phyloP scores from a whole-genome alignment of 441 rosid species.

The Brassica balearica region DNA sequence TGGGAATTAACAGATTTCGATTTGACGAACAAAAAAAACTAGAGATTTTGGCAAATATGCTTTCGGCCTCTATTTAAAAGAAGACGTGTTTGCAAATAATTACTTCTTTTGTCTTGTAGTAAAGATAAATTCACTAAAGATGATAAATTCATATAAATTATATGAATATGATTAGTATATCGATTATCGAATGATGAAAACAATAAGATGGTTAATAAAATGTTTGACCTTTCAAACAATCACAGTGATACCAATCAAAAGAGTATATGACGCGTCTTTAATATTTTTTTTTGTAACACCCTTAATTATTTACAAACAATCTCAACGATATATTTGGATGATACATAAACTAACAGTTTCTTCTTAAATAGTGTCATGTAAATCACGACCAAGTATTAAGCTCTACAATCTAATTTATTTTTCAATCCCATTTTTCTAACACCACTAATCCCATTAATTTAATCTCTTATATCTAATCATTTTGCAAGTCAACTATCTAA shows the following conservation, averaged over 20 bases:
- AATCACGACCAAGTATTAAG: background rate
- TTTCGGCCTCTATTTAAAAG: constrained; percentile 5
- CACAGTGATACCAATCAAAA: too few relatives aligned
- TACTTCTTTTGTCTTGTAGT: background rate
- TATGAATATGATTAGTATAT: too few relatives aligned
- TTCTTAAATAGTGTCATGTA: background rate
- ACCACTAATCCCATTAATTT: background rate
- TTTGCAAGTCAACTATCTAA: constrained; percentile 24
- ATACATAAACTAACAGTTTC: background rate
- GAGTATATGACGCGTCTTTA: too few relatives aligned
- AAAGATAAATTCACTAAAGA: background rate
- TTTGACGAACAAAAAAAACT: background rate
- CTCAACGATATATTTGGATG: background rate
- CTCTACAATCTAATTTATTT: background rate
- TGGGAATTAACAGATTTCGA: background rate
- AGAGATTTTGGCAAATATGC: background rate
- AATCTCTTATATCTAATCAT: constrained; percentile 10
- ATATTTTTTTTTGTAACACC: too few relatives aligned
- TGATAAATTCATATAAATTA: too few relatives aligned
- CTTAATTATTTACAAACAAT: background rate
- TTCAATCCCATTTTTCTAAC: background rate
- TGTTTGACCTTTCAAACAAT: too few relatives aligned
- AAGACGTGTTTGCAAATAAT: constrained; percentile 21
- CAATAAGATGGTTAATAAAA: too few relatives aligned
- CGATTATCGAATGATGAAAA: too few relatives aligned